These are phyloP conservation scores for Bretschneidera sinensis DNA, from an alignment of 345 rosid genomes.

Conservation along the genomic window DNA sequence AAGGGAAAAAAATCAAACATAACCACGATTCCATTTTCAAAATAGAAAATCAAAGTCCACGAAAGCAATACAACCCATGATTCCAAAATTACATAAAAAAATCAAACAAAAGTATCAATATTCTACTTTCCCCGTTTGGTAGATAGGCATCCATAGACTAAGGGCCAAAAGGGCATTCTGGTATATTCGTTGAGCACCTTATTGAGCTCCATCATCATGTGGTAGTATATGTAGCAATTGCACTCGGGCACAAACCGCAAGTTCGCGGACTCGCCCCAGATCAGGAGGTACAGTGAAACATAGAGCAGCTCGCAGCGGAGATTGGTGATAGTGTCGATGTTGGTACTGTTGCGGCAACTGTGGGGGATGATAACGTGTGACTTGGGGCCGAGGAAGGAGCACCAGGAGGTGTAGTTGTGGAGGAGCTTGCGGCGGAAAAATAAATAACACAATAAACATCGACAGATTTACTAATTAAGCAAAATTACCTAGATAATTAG, in stretches of 20 bases:
- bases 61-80: too few relatives aligned
- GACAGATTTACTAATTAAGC: too few relatives aligned
- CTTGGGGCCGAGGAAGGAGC: conserved; percentile 50
- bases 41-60: too few relatives aligned
- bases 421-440: too few relatives aligned
- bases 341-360: conserved; percentile 24
- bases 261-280: conserved; percentile 69
- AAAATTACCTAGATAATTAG: conserved; percentile 86
- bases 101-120: too few relatives aligned
- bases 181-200: conserved; percentile 58
- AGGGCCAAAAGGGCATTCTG: conserved; percentile 51
- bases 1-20: too few relatives aligned
- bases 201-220: conserved; percentile 83
- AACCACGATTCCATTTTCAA: too few relatives aligned
- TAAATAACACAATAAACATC: too few relatives aligned
- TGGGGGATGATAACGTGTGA: conserved; percentile 33
- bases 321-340: conserved; percentile 15
- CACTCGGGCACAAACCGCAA: conserved; percentile 58
- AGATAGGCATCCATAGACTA: conserved; percentile 54
- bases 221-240: conserved; percentile 51
- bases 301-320: conserved; percentile 56
- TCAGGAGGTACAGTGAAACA: conserved; percentile 42
- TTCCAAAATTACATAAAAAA: too few relatives aligned
- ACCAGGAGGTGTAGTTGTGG: conserved; percentile 68
- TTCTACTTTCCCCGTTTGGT: conserved; percentile 52